Evolutionary conservation across 225 moss, liverwort and hornwort species (phyloP).

Genomic region (Ulota crispa): DNA sequence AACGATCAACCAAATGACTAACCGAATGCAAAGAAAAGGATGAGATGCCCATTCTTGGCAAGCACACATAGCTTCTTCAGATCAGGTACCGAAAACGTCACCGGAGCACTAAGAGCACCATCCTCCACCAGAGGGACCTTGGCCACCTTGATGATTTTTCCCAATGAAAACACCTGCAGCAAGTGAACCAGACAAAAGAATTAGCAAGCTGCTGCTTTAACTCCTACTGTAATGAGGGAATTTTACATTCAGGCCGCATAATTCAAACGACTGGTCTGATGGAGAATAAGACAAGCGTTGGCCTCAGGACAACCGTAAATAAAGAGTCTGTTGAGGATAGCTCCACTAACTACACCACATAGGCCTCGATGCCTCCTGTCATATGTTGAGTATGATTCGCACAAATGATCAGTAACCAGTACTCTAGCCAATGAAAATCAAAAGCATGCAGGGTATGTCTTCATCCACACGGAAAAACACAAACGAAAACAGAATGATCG

Average conservation of each 20-base stretch:
- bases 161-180: slow-evolving; percentile 57
- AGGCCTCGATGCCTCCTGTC: neutral
- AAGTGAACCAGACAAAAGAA: slow-evolving; percentile 19
- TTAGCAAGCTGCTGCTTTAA: slow-evolving; percentile 11
- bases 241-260: neutral
- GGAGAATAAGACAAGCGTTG: neutral
- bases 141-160: slow-evolving; percentile 59
- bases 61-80: slow-evolving; percentile 65
- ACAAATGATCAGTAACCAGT: neutral
- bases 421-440: neutral
- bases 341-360: neutral
- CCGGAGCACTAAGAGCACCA: slow-evolving; percentile 52
- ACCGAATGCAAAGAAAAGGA: slow-evolving; percentile 83
- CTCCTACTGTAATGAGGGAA: neutral
- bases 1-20: slow-evolving; percentile 23
- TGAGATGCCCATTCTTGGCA: slow-evolving; percentile 71
- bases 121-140: slow-evolving; percentile 54
- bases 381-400: neutral
- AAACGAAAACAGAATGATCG: slow-evolving; percentile 1
- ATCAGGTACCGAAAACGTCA: slow-evolving; percentile 78
- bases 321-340: neutral
- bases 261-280: neutral
- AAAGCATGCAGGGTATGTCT: slow-evolving; percentile 12
- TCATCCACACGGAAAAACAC: neutral
- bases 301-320: neutral